A percentile compares a stretch with the other conserved stretches of the same genome.
Conservation (phyloP, 2,329 filamentous ascomycete genomes). For the Xylaria sp. region DNA sequence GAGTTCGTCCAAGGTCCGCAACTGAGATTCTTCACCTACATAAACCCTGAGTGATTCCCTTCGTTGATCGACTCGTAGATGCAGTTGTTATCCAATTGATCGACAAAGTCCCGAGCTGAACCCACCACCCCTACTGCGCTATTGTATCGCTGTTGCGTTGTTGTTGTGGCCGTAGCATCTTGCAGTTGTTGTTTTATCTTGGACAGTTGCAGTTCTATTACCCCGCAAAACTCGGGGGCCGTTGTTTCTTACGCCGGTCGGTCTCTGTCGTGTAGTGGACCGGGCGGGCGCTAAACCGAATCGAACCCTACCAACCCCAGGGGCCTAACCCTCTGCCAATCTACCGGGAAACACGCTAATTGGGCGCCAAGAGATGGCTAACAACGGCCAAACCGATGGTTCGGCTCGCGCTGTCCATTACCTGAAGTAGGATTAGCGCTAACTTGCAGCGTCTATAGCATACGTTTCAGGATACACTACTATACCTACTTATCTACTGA, state of each 20-base stretch:
- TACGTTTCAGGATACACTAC: no score
- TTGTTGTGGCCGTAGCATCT: not conserved
- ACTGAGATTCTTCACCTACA: no score
- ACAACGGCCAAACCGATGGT: conserved; percentile 23
- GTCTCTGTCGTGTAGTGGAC: not conserved
- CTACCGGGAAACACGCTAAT: no score
- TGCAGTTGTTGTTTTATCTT: not conserved
- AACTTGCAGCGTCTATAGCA: not conserved
- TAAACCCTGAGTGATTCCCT: not conserved
- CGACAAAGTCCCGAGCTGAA: not conserved
- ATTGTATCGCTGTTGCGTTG: not conserved
- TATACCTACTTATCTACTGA: not conserved
- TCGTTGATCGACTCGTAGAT: not conserved
- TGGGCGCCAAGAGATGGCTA: conserved; percentile 22
- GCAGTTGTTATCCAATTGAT: not conserved
- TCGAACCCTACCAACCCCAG: no score
- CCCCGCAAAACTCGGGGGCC: not conserved
- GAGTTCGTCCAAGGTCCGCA: no score
- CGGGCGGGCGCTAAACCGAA: conserved; percentile 19
- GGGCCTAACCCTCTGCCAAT: no score
- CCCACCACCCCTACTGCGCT: not conserved
- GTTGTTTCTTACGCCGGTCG: not conserved
- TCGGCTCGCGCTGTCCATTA: conserved; percentile 31
- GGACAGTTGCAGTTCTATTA: not conserved
- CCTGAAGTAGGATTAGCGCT: conserved; percentile 27